Evolutionary conservation across 2,329 filamentous ascomycete genomes (phyloP), one percentile per base, ranked within the genome.

Genomic region (Aureobasidium subglaciale): DNA sequence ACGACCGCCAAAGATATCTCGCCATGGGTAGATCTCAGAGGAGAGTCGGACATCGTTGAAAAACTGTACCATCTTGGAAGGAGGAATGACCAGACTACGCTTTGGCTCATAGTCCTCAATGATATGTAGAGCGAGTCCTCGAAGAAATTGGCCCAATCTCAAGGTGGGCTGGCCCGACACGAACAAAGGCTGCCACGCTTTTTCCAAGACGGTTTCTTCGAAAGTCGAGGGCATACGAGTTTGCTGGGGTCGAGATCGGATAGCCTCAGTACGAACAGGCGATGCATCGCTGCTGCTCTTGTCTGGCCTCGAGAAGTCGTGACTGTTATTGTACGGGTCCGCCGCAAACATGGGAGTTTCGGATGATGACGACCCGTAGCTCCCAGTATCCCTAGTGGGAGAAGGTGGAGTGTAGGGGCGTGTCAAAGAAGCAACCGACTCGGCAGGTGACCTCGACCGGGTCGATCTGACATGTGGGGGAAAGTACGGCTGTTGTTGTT

Each of bases 181-280:
- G 65, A 95, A 95, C 2, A 95, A 69, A 9, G 76, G 76, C 5
- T 88, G 86, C 90, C 90, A 95, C 65, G 85, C 84, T 65, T 80
- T 81, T 66, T 91, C 87, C 25, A 87, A 69, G 1, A 80, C 79
- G 1, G 80, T 84, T 58, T 83, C 80, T 29, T 70, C 69, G 11
- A 67, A 65, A 0, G 72, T 75, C 20, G 69, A 66, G 61, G 69
- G 68, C 48, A 67, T 65, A 32, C 58, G 54, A 2, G 63, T 60
- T 13, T 64, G 62, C 25, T 59, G 41, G 25, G 69, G 70, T 25
- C 70, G 61, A 25, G 63, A 45, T 29, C 61, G 60, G 22, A 62
- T 59, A 5, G 68, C 65, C 10, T 60, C 60, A 27, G 41, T 22
- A 18, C 34, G 24, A 16, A 52, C 32, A 50, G 68, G 64, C 29